phyloP scores from a whole-genome alignment of 495 filamentous ascomycete genomes.

The Podospora pseudoanserina region DNA sequence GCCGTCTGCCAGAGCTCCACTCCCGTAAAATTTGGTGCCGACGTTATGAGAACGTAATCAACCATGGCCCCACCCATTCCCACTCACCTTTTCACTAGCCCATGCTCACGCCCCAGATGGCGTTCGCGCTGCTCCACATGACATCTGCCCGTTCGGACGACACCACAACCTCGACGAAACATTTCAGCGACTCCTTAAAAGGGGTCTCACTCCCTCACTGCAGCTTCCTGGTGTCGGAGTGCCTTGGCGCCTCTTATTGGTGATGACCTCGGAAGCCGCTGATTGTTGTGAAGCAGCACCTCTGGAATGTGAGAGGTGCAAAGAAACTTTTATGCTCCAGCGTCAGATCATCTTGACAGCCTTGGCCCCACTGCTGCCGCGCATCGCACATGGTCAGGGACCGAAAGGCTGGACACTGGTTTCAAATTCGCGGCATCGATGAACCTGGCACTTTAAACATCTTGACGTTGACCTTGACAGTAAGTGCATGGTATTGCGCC shows the following conservation, averaged over 20 bases:
- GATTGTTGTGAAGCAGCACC: not conserved
- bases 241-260: not conserved
- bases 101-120: conserved; percentile 12
- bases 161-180: conserved; percentile 11
- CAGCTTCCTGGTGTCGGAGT: not conserved
- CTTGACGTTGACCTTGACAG: not conserved
- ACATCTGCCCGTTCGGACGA: conserved; percentile 13
- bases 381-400: not conserved
- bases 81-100: conserved; percentile 12
- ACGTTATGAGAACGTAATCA: conserved; percentile 22
- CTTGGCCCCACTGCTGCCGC: not conserved
- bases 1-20: conserved; percentile 25
- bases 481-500: no score
- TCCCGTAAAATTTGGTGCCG: conserved; percentile 27
- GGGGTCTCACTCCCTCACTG: not conserved
- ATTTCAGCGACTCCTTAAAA: conserved; percentile 1
- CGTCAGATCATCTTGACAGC: not conserved
- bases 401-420: not conserved
- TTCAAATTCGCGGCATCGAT: not conserved
- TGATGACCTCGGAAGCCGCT: not conserved
- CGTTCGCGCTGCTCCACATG: conserved; percentile 15
- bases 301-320: not conserved
- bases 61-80: conserved; percentile 17
- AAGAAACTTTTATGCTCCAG: conserved; percentile 1
- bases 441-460: not conserved